phyloP scores from a whole-genome alignment of 2,329 filamentous ascomycete genomes.

The Hymenoscyphus scutula region DNA sequence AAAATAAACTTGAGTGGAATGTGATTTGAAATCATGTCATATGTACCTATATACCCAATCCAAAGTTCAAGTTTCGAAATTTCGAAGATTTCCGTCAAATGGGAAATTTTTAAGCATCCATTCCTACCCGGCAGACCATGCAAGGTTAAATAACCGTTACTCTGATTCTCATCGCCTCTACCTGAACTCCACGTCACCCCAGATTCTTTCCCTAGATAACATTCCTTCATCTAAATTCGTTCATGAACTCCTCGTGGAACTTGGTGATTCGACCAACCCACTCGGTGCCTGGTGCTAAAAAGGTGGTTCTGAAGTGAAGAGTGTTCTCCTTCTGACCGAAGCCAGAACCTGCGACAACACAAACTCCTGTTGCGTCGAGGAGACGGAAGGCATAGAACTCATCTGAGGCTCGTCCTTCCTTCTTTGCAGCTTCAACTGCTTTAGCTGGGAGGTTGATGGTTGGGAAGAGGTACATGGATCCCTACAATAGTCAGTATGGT shows the following conservation, averaged over 20 bases:
- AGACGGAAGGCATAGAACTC: constrained; percentile 93
- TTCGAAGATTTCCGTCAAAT: background rate
- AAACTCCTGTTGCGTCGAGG: constrained; percentile 91
- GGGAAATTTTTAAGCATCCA: background rate
- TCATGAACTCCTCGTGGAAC: constrained; percentile 91
- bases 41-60: background rate
- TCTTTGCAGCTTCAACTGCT: constrained; percentile 71
- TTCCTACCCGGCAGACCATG: background rate
- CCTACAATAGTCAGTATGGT: constrained; percentile 47
- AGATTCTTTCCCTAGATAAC: background rate
- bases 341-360: constrained; percentile 86
- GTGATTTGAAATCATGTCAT: background rate
- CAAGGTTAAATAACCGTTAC: constrained; percentile 2
- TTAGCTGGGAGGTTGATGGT: constrained; percentile 78
- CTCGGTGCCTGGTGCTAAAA: constrained; percentile 91
- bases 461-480: constrained; percentile 98
- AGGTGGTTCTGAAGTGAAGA: constrained; percentile 93
- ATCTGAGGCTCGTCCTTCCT: constrained; percentile 73
- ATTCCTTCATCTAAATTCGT: constrained; percentile 60
- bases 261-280: constrained; percentile 85
- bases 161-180: background rate
- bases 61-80: background rate
- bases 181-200: constrained; percentile 10
- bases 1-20: background rate
- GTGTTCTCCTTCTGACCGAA: constrained; percentile 93